Percentiles rank a stretch among this genome's conserved stretches.
Evolutionary conservation across 176 grass and related monocot genomes (phyloP).

Genomic region (Tillandsia leiboldiana): DNA sequence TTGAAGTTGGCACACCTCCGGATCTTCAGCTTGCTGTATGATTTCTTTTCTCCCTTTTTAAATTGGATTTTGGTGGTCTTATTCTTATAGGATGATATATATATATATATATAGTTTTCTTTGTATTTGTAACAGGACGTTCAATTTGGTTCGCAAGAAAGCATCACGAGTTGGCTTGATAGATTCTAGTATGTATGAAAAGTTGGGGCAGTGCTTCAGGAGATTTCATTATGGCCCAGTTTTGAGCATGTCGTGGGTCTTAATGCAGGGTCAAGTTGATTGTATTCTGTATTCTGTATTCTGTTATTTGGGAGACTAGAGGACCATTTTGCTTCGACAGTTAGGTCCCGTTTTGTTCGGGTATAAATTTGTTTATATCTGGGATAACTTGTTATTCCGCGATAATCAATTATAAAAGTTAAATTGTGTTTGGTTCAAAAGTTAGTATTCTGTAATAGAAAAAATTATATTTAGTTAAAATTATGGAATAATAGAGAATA

Average conservation of each 20-base stretch:
- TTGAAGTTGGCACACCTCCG: conserved; percentile 44
- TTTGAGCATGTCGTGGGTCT: not conserved
- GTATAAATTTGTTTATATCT: too few relatives aligned
- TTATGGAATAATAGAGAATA: too few relatives aligned
- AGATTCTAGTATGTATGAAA: conserved; percentile 24
- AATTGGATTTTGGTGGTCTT: conserved; percentile 10
- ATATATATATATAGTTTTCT: not conserved
- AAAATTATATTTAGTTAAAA: too few relatives aligned
- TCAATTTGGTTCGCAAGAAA: conserved; percentile 70
- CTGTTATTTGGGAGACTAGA: not conserved
- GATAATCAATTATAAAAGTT: too few relatives aligned
- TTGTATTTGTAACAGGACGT: conserved; percentile 38
- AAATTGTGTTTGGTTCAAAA: too few relatives aligned
- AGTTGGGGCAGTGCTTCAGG: not conserved
- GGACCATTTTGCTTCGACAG: not conserved
- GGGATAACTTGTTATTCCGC: too few relatives aligned
- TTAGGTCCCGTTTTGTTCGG: too few relatives aligned
- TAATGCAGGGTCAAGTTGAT: not conserved
- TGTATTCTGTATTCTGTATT: not conserved
- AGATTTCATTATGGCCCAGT: not conserved
- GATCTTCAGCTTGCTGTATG: conserved; percentile 69
- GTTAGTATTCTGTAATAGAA: too few relatives aligned
- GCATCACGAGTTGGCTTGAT: conserved; percentile 68
- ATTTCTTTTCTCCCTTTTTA: not conserved
- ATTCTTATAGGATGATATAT: not conserved